phyloP scores from a whole-genome alignment of 257 asterid genomes.

The Eucommia ulmoides region DNA sequence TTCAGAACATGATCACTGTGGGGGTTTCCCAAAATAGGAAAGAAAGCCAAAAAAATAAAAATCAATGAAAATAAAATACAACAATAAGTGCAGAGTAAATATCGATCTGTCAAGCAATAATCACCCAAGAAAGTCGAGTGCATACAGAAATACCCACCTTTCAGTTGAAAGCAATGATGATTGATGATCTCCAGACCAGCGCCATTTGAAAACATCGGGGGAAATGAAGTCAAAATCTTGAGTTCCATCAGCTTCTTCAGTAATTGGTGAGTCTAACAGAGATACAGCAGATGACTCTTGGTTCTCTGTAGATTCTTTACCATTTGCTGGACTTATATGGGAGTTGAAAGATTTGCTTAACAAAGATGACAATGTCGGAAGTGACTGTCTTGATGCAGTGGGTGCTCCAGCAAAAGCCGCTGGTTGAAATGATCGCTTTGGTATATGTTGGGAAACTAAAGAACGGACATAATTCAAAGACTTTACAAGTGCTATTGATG shows the following conservation, averaged over 20 bases:
- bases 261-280: slow-evolving; percentile 54
- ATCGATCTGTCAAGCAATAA: too few relatives aligned
- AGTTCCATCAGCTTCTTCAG: slow-evolving; percentile 70
- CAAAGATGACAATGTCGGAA: slow-evolving; percentile 80
- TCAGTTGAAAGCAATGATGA: slow-evolving; percentile 55
- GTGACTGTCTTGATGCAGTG: slow-evolving; percentile 74
- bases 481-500: slow-evolving; percentile 84
- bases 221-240: slow-evolving; percentile 73
- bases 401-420: slow-evolving; percentile 97
- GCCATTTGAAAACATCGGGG: slow-evolving; percentile 86
- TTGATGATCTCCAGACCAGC: slow-evolving; percentile 89
- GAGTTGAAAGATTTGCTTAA: slow-evolving; percentile 90
- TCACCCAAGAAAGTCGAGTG: slow-evolving; percentile 16
- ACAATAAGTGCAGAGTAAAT: too few relatives aligned
- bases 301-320: slow-evolving; percentile 70
- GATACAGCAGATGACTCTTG: slow-evolving; percentile 68
- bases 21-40: too few relatives aligned
- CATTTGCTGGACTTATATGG: slow-evolving; percentile 71
- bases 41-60: slow-evolving; percentile 5
- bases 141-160: slow-evolving; percentile 39
- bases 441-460: slow-evolving; percentile 80
- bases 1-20: slow-evolving; percentile 72
- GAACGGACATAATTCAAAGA: slow-evolving; percentile 92
- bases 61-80: slow-evolving; percentile 11
- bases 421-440: slow-evolving; percentile 88